Base-by-base conservation (phyloP, 495 filamentous ascomycete species). In the Aspergillus coremiiformis region DNA sequence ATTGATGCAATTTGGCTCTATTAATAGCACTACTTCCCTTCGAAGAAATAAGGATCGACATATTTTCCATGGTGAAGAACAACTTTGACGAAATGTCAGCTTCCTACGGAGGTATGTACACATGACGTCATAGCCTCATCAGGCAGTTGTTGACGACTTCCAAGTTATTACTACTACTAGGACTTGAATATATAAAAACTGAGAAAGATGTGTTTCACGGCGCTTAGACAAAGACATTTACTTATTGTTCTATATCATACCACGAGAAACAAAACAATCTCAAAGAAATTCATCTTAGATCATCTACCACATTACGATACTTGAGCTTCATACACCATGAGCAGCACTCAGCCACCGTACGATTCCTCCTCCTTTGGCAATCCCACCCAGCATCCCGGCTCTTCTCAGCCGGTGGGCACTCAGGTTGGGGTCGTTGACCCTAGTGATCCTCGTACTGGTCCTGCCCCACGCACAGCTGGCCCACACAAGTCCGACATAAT, bases 401-500 rank as follows among this genome's bases (percentile, higher is more conserved):
- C 54, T 5, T 27, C 49, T 37, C 52, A 47, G n/a, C 47, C 41
- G 3, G 30, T 48, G 19, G 52, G 39, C 3, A 49, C 57, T 3
- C 47, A 51, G n/a, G 47, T 43, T 45, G 52, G 47, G 49, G 33
- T 41, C 39, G 39, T 41, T 27, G 44, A 14, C 33, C 19, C 32
- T 0, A 22, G 7, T 6, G 47, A 49, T 27, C 32, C 32, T 15
- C 5, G 11, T n/a, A 49, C 47, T 22, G 47, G 47, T 14, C 47
- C 47, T 37, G 47, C 47, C 4, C 33, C 33, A 10, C n/a, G 22
- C 22, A 49, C 47, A 22, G 61, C 61, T 30, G 68, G 66, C 1
- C 65, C 65, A 19, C 73, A 75, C 49, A 52, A 58, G 21, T 70
- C 70, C 9, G 69, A 72, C 42, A 6, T 64, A n/a, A 59, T 58